Conservation (phyloP, 805 yeast genomes). For the Candida anglica region DNA sequence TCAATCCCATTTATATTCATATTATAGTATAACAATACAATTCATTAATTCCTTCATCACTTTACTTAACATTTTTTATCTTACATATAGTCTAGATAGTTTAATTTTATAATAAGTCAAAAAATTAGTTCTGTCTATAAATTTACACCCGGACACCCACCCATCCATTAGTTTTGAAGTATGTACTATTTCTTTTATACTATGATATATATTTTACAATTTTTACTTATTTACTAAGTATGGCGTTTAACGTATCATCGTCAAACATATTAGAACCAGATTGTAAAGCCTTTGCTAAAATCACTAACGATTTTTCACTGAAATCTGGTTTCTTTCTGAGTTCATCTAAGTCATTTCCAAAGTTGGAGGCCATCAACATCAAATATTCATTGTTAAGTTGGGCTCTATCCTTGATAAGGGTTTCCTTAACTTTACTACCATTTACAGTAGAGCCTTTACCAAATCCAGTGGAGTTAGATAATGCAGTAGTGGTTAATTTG, state of each 20-base stretch:
- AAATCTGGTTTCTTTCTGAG: slow-evolving; percentile 65
- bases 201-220: no score
- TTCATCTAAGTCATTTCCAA: slow-evolving; percentile 58
- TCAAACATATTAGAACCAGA: slow-evolving; percentile 59
- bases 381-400: slow-evolving; percentile 49
- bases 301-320: slow-evolving; percentile 48
- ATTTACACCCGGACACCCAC: no score
- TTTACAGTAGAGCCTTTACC: slow-evolving; percentile 10
- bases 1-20: no score
- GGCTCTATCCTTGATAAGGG: slow-evolving; percentile 23
- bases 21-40: no score
- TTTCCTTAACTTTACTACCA: slow-evolving; percentile 14
- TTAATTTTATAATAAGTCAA: no score
- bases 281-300: slow-evolving; percentile 55
- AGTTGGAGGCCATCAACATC: slow-evolving; percentile 51
- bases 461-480: slow-evolving; percentile 10
- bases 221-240: slow-evolving; percentile 4
- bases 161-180: no score
- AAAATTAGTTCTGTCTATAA: no score
- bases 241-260: slow-evolving; percentile 39
- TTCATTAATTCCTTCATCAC: no score
- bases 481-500: slow-evolving; percentile 21
- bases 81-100: no score
- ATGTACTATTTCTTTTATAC: no score
- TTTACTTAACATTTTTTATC: no score